These are phyloP conservation scores for Populus hybrid DNA, from an alignment of 441 rosid species.

Conservation along the genomic window DNA sequence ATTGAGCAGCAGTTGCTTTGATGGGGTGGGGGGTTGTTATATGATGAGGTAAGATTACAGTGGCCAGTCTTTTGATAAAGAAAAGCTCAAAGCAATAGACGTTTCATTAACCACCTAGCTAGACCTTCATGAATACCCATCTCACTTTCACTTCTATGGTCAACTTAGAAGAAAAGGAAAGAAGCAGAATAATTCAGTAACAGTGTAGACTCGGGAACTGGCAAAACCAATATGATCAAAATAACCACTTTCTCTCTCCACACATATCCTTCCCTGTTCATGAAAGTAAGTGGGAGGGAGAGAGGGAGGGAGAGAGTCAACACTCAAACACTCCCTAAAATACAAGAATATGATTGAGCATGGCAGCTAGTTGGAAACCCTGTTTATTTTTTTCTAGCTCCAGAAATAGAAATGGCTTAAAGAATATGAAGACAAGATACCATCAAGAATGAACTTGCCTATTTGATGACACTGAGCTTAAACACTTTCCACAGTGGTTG, in stretches of 20 bases:
- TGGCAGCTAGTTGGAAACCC: background rate
- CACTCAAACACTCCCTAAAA: background rate
- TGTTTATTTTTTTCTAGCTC: background rate
- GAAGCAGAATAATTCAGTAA: slow-evolving; percentile 17
- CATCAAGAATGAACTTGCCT: too few relatives aligned
- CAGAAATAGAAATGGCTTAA: slow-evolving; percentile 1
- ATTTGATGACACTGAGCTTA: background rate
- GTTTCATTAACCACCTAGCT: slow-evolving; percentile 18
- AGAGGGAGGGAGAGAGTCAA: background rate
- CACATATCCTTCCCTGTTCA: slow-evolving; percentile 13
- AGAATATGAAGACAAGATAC: background rate
- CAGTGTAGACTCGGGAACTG: slow-evolving; percentile 6
- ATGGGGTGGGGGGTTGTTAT: background rate
- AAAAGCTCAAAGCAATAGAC: slow-evolving; percentile 21
- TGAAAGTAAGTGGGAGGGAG: slow-evolving; percentile 21
- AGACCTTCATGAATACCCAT: slow-evolving; percentile 10
- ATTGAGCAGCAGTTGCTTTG: background rate
- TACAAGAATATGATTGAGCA: background rate
- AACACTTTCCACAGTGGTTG: background rate
- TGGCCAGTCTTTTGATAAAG: slow-evolving; percentile 16
- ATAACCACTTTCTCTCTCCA: slow-evolving; percentile 23
- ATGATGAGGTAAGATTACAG: background rate
- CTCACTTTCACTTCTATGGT: slow-evolving; percentile 7
- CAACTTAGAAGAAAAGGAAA: slow-evolving; percentile 19
- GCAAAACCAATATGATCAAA: slow-evolving; percentile 22